Evolutionary conservation across 2,329 filamentous ascomycete genomes (phyloP).

Genomic region (Talaromyces sp.): DNA sequence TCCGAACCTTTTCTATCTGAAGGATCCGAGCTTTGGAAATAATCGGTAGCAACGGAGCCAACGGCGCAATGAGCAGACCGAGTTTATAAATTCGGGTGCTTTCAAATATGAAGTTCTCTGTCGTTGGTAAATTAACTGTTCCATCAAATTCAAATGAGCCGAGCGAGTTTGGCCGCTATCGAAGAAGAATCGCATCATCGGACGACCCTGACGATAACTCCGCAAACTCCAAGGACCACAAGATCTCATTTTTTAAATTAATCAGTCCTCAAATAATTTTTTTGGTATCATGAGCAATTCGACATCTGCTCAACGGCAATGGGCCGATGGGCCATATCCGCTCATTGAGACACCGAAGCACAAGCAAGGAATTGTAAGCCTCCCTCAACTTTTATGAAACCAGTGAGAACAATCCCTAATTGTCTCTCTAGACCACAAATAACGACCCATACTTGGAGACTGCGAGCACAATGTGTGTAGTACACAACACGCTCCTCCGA

Average conservation of each 20-base stretch:
- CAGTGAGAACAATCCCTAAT: background rate
- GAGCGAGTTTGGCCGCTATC: background rate
- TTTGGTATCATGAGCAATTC: background rate
- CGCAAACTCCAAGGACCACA: background rate
- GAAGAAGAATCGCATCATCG: background rate
- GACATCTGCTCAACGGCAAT: background rate
- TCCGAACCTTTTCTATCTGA: background rate
- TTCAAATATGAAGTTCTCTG: background rate
- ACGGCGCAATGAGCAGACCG: background rate
- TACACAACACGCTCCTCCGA: constrained; percentile 41
- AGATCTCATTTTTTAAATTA: background rate
- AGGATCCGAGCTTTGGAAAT: background rate
- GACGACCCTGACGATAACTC: background rate
- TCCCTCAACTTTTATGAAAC: background rate
- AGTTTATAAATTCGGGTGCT: background rate
- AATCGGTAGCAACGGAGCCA: constrained; percentile 4
- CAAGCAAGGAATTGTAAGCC: constrained; percentile 4
- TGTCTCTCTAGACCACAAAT: background rate
- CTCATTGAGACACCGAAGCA: constrained; percentile 12
- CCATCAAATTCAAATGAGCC: background rate
- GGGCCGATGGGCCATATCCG: constrained; percentile 11
- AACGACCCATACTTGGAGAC: constrained; percentile 9
- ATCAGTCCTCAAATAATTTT: background rate
- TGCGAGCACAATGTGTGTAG: constrained; percentile 21
- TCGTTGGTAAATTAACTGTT: background rate